Evolutionary conservation across 139 green algal species (phyloP).

Genomic region (Closterium sp.): DNA sequence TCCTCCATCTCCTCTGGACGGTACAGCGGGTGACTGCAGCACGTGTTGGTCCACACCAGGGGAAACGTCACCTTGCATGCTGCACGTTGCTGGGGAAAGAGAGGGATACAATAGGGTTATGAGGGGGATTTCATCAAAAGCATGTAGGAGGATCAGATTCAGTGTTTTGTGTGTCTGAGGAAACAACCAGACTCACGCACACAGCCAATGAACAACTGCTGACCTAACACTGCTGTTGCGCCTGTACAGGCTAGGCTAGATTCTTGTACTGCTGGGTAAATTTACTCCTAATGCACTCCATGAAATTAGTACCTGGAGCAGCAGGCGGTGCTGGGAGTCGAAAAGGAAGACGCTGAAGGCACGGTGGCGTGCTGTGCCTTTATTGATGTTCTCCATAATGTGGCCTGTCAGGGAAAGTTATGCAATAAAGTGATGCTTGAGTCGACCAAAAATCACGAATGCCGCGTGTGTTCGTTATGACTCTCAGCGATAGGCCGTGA

Average conservation of each 20-base stretch:
- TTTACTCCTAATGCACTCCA: background rate
- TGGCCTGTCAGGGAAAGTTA: constrained; percentile 17
- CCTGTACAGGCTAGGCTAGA: background rate
- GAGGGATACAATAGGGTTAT: background rate
- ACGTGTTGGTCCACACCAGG: constrained; percentile 95
- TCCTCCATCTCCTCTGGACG: constrained; percentile 61
- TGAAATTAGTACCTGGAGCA: constrained; percentile 72
- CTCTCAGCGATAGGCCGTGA: too few relatives aligned
- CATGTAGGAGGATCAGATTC: background rate
- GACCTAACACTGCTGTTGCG: background rate
- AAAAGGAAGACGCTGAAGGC: constrained; percentile 98
- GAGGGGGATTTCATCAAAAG: background rate
- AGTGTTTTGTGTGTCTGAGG: background rate
- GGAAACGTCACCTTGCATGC: constrained; percentile 94
- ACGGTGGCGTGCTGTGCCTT: constrained; percentile 71
- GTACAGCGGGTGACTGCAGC: constrained; percentile 90
- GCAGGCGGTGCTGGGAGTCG: constrained; percentile 73
- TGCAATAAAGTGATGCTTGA: too few relatives aligned
- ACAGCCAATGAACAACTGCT: background rate
- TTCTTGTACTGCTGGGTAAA: background rate
- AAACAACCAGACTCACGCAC: too few relatives aligned
- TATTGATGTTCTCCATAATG: constrained; percentile 48
- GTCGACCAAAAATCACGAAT: too few relatives aligned
- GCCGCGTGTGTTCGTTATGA: too few relatives aligned
- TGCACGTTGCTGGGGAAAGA: constrained; percentile 46